Base-by-base conservation (phyloP, 2,329 filamentous ascomycete genomes). In the Sporothrix mexicana region DNA sequence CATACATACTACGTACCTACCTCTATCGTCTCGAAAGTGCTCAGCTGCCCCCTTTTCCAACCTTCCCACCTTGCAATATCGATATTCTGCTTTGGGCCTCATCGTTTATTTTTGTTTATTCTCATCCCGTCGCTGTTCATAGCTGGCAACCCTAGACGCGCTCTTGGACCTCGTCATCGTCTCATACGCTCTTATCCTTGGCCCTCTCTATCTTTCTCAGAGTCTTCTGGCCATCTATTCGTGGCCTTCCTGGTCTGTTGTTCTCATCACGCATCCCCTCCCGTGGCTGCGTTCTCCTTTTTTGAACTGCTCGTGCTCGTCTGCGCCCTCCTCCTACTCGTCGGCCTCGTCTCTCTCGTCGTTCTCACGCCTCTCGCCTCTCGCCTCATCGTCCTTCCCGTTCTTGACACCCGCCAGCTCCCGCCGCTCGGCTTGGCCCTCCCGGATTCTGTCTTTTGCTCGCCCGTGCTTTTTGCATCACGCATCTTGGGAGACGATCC, bases 391-490 rank as follows among this genome's bases (percentile, higher is more conserved):
- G 57, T 55, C 43, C 36, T 49, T 49, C 25, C 15, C 41, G 45
- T 36, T 43, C 49, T n/a, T 36, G 5, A 12, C 55, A 47, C 30
- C 45, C 64, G 23, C 68, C 71, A 45, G 43, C 72, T 53, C 62
- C 57, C 47, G 69, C 77, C 75, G 73, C 77, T 76, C 76, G 55
- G 55, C 69, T 62, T 49, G 55, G 55, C 69, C 57, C 77, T 78
- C 79, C 79, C 76, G 77, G 74, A 78, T 78, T 67, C 23, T 23
- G 47, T n/a, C 51, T 64, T 15, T 75, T 66, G 3, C 15, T 71
- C 47, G 30, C 49, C 70, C 49, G 70, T 69, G 43, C 70, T 61
- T 80, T 79, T 77, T 79, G 77, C 78, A 78, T 78, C 77, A 79
- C 30, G 30, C 30, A 36, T 75, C 10, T 55, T 55, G 20, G 47